Evolutionary conservation across 495 filamentous ascomycete species (phyloP).

Genomic region (Penicillium ochrochloron): DNA sequence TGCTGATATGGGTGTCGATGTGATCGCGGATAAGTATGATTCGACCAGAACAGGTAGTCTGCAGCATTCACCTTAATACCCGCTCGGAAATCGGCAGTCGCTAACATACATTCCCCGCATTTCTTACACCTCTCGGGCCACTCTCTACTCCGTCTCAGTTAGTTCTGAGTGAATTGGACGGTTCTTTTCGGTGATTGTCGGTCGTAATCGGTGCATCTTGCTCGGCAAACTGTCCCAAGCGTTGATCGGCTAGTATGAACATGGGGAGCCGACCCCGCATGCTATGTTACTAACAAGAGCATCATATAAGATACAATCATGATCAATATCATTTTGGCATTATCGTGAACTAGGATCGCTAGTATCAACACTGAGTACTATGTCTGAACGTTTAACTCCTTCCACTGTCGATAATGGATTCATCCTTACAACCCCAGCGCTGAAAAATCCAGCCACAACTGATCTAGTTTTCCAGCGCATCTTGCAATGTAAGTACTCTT

Average conservation of each 20-base stretch:
- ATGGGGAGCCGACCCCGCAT: slow-evolving; percentile 23
- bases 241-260: slow-evolving; percentile 9
- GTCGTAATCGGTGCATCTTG: slow-evolving; percentile 21
- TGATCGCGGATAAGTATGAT: background rate
- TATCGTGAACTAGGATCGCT: too few species aligned
- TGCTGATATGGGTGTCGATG: background rate
- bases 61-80: slow-evolving; percentile 1
- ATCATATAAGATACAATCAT: background rate
- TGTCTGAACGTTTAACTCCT: slow-evolving; percentile 5
- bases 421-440: slow-evolving; percentile 18
- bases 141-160: background rate
- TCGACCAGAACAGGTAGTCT: background rate
- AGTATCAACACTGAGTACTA: background rate
- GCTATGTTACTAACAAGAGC: background rate
- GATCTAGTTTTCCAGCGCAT: slow-evolving; percentile 23
- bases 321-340: background rate
- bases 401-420: slow-evolving; percentile 24
- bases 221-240: slow-evolving; percentile 20
- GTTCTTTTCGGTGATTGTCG: slow-evolving; percentile 26
- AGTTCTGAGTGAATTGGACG: background rate
- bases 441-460: slow-evolving; percentile 22
- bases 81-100: slow-evolving; percentile 10
- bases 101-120: slow-evolving; percentile 7
- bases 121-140: background rate
- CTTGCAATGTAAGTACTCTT: slow-evolving; percentile 16